Evolutionary conservation across 345 rosid genomes (phyloP).

Genomic region (Corymbia maculata): DNA sequence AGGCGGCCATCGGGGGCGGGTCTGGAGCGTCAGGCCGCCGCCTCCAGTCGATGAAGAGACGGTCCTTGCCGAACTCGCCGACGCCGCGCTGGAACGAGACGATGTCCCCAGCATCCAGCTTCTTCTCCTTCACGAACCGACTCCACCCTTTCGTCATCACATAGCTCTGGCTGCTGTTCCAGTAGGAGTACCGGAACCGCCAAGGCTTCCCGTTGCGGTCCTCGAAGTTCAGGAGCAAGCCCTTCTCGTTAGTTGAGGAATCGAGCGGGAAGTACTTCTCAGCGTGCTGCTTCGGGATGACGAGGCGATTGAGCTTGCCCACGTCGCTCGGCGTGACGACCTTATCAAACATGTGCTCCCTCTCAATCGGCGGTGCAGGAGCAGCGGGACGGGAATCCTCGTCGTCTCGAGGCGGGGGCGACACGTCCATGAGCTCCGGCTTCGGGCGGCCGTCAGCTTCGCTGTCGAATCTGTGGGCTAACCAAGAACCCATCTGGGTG

Average conservation of each 20-base stretch:
- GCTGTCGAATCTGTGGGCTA: slow-evolving; percentile 9
- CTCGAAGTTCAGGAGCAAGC: slow-evolving; percentile 76
- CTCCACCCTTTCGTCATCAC: slow-evolving; percentile 99
- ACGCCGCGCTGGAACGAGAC: slow-evolving; percentile 80
- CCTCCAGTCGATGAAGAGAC: slow-evolving; percentile 81
- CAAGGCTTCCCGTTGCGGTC: slow-evolving; percentile 67
- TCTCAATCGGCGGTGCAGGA: slow-evolving; percentile 16
- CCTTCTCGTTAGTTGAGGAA: slow-evolving; percentile 65
- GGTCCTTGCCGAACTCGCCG: slow-evolving; percentile 48
- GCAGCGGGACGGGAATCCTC: background rate
- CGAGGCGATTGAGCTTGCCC: slow-evolving; percentile 53
- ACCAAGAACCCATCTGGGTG: slow-evolving; percentile 24
- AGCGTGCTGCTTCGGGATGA: slow-evolving; percentile 60
- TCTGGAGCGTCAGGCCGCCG: slow-evolving; percentile 42
- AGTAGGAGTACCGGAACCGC: slow-evolving; percentile 90
- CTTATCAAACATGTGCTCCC: slow-evolving; percentile 53
- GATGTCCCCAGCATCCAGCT: slow-evolving; percentile 83
- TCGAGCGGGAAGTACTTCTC: slow-evolving; percentile 85
- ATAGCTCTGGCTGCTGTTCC: slow-evolving; percentile 97
- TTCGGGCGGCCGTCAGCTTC: slow-evolving; percentile 8
- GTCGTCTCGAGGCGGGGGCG: background rate
- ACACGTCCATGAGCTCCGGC: background rate
- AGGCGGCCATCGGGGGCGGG: background rate
- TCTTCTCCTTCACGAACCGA: slow-evolving; percentile 91
- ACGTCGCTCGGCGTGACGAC: slow-evolving; percentile 63